Evolutionary conservation across 2,329 filamentous ascomycete species (phyloP), one percentile per base, ranked within the genome.

Genomic region (Clonostachys solani): DNA sequence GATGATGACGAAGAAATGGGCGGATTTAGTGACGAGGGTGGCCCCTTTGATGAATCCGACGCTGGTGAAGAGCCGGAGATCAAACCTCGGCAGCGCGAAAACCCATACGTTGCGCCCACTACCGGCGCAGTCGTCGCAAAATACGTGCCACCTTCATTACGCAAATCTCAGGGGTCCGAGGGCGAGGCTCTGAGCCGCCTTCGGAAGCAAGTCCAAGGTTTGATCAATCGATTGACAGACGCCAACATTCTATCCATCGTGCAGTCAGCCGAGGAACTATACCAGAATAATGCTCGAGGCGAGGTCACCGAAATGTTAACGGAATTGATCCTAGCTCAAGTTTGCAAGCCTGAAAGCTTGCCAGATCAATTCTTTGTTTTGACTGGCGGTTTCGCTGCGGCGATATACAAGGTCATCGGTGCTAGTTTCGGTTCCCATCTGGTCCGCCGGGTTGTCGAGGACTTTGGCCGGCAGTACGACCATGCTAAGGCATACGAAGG

Each of bases 211-310:
- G 76, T 89, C 0, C 91, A 97, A 62, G 92, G 94, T 60, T 77
- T 94, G 16, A 78, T 99, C 60, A 99, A 99, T 65, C 86, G 92
- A 60, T 75, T 99, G 33, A 96, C 94, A 0, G 92, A 97, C 61
- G 84, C 90, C 36, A 97, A 94, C 56, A 75, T 99, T 52, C 66
- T 95, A 6, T 87, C 89, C 3, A 95, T 97, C 46, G 71, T 96
- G 5, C 79, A 80, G 40, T 87, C 95, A 16, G 77, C 96, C 33
- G 90, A 95, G 60, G 83, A 85, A 50, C 72, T 97, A 2, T 99
- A 97, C 62, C 80, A 85, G 47, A 83, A 85, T 40, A 83, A 95
- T 55, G 85, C 94, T 1, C 83, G 94, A n/a, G 89, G 94, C 51
- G 84, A 92, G 58, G 90, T 96, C 42, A 96, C 90, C 1, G 84